Conservation (phyloP, 177 flowering plant species). For the Vitis hybrid region DNA sequence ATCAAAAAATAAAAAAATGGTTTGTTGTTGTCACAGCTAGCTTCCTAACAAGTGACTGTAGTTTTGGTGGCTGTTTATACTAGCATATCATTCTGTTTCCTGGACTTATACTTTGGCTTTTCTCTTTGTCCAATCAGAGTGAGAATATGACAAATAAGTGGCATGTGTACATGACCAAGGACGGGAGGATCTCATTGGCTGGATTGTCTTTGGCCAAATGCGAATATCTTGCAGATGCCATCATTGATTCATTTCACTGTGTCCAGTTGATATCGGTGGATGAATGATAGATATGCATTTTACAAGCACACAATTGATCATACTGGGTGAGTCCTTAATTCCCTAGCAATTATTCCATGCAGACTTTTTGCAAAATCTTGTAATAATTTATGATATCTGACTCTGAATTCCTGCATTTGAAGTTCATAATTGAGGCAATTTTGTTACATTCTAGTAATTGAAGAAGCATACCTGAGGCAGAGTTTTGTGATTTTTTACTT, state of each 20-base stretch:
- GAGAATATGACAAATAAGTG: constrained; percentile 96
- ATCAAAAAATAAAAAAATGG: no score
- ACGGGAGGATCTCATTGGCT: constrained; percentile 89
- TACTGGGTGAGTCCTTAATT: constrained; percentile 1
- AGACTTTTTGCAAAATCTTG: no score
- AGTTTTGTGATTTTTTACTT: no score
- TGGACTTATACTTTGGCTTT: not conserved
- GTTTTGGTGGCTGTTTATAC: not conserved
- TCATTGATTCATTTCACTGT: constrained; percentile 85
- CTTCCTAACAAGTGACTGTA: not conserved
- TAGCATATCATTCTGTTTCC: not conserved
- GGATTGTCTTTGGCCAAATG: constrained; percentile 90
- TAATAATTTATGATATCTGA: no score
- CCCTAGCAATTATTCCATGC: not conserved
- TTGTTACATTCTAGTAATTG: no score
- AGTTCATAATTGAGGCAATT: no score
- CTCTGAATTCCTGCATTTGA: no score
- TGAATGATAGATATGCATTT: not conserved
- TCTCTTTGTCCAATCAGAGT: constrained; percentile 45
- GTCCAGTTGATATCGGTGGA: constrained; percentile 38
- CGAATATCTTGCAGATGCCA: constrained; percentile 95
- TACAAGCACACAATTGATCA: not conserved
- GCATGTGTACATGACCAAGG: constrained; percentile 99
- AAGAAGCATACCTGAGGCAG: no score
- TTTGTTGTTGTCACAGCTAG: not conserved